Evolutionary conservation across 106 monocot species (phyloP).

Genomic region (Apostasia ramifera): DNA sequence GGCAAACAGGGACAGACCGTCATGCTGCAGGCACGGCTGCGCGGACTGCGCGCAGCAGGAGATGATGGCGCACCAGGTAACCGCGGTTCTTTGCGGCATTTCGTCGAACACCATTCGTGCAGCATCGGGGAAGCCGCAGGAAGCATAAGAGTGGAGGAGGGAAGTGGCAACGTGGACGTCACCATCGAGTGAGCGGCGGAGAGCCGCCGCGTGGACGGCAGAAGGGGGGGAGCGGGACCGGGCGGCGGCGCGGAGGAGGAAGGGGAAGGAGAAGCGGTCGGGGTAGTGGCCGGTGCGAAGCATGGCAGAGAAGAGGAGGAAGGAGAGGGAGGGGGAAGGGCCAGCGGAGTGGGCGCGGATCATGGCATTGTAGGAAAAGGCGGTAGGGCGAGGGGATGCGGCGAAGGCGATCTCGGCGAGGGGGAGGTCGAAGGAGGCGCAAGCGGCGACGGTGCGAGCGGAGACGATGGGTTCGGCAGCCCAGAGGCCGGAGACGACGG

Average conservation of each 20-base stretch:
- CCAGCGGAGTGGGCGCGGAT: constrained; percentile 9
- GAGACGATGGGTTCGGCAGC: constrained; percentile 4
- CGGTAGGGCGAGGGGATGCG: constrained; percentile 1
- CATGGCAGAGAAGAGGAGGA: constrained; percentile 9
- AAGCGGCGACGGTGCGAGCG: constrained; percentile 3
- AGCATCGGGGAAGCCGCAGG: constrained; percentile 16
- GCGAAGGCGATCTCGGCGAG: constrained; percentile 7
- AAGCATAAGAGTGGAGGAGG: constrained; percentile 26
- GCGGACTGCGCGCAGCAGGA: constrained; percentile 16
- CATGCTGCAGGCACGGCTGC: neutral
- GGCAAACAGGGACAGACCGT: constrained; percentile 17
- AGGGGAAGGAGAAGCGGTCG: constrained; percentile 28
- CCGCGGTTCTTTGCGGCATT: constrained; percentile 17
- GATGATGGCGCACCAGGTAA: constrained; percentile 42
- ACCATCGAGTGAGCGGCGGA: constrained; percentile 4
- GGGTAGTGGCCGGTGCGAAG: constrained; percentile 20
- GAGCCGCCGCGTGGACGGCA: constrained; percentile 1
- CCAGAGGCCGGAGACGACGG: constrained; percentile 4
- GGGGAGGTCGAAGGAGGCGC: constrained; percentile 3
- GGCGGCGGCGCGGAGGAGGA: constrained; percentile 32
- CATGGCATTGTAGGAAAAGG: constrained; percentile 3
- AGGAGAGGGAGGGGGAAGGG: neutral
- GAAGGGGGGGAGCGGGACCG: neutral
- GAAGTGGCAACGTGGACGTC: constrained; percentile 28
- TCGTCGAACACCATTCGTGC: constrained; percentile 31